Conservation (phyloP, 805 yeast genomes). For the Yarrowia keelungensis region DNA sequence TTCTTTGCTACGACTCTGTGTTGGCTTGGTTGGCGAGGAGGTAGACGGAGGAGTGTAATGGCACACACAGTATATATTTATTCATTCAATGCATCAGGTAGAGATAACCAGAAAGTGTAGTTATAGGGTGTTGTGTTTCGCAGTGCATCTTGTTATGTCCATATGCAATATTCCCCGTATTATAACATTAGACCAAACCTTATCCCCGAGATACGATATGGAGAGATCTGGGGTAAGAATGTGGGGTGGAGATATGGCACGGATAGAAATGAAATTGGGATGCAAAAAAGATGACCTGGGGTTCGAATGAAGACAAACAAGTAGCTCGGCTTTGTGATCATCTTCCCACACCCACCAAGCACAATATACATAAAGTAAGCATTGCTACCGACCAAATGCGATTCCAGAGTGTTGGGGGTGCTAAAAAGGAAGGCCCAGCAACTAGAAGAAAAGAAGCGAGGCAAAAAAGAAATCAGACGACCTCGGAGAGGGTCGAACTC, state of each 20-base stretch:
- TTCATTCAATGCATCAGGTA: slow-evolving; percentile 36
- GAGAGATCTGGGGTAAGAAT: background rate
- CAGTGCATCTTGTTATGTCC: too few relatives aligned
- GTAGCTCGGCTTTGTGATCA: background rate
- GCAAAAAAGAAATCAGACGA: slow-evolving; percentile 29
- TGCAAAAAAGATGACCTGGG: too few relatives aligned
- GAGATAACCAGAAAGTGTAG: background rate
- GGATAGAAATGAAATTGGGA: too few relatives aligned
- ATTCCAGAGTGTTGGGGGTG: background rate
- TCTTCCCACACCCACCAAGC: background rate
- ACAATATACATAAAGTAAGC: background rate
- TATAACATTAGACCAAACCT: background rate
- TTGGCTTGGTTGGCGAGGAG: slow-evolving; percentile 44
- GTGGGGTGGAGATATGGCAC: too few relatives aligned
- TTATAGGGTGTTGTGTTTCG: too few relatives aligned
- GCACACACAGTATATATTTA: slow-evolving; percentile 30
- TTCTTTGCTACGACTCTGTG: slow-evolving; percentile 72
- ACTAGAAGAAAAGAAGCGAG: background rate
- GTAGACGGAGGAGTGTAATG: background rate
- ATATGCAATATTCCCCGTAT: slow-evolving; percentile 8
- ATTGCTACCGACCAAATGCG: slow-evolving; percentile 22
- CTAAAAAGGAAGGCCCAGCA: slow-evolving; percentile 13
- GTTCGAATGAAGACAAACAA: too few relatives aligned
- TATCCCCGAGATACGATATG: slow-evolving; percentile 1
- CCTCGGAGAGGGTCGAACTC: slow-evolving; percentile 38